Evolutionary conservation across 2,329 filamentous ascomycete genomes (phyloP).

Genomic region (Orbilia quercus): DNA sequence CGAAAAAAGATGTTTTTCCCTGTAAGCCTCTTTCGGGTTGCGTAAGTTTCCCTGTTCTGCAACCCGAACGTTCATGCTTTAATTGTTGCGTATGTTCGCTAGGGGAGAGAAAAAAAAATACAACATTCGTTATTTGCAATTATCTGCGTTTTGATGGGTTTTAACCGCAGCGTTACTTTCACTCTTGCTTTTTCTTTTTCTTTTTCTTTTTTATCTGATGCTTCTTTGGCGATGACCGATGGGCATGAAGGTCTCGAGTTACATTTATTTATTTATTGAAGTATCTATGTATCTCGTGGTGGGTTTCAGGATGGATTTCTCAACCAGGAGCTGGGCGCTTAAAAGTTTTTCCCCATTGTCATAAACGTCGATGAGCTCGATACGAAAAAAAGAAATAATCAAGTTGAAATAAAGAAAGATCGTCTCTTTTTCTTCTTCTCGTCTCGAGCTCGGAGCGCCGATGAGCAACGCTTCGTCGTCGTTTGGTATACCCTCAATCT

Average conservation of each 20-base stretch:
- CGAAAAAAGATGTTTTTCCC: conserved; percentile 31
- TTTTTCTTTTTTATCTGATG: neutral
- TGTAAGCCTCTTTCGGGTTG: conserved; percentile 28
- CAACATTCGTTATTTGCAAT: conserved; percentile 30
- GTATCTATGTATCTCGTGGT: conserved; percentile 32
- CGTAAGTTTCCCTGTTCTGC: conserved; percentile 24
- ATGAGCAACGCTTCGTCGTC: conserved; percentile 21
- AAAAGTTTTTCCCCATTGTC: conserved; percentile 35
- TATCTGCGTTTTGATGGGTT: neutral
- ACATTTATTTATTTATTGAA: no score
- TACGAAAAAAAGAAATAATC: neutral
- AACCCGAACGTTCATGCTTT: conserved; percentile 9
- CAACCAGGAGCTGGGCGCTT: conserved; percentile 51
- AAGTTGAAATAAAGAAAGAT: no score
- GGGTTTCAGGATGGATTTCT: conserved; percentile 54
- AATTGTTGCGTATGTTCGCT: conserved; percentile 35
- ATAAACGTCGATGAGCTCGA: conserved; percentile 33
- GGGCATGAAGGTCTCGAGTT: conserved; percentile 13
- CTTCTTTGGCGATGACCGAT: conserved; percentile 15
- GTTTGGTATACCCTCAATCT: conserved; percentile 4
- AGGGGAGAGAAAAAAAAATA: neutral
- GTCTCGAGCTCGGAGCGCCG: conserved; percentile 42
- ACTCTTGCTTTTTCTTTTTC: conserved; percentile 25
- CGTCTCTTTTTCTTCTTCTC: no score
- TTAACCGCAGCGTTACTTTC: conserved; percentile 1